Evolutionary conservation across 2,329 filamentous ascomycete species (phyloP).

Genomic region (Podosphaera xanthii): DNA sequence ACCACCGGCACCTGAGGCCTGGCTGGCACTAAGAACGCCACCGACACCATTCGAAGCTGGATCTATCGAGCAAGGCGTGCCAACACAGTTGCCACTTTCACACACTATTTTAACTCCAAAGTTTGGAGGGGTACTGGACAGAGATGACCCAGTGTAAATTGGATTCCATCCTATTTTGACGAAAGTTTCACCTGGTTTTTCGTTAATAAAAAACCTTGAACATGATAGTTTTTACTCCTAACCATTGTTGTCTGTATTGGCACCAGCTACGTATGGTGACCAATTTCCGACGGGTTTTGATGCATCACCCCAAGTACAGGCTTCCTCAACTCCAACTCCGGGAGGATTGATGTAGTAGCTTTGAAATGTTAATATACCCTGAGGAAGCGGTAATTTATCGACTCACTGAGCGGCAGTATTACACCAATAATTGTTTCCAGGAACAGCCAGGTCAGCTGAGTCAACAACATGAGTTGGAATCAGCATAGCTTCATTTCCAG

Average conservation of each 20-base stretch:
- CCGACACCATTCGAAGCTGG: slow-evolving; percentile 31
- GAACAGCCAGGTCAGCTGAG: slow-evolving; percentile 41
- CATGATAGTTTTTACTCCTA: neutral
- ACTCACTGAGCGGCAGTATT: slow-evolving; percentile 52
- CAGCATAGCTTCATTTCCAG: slow-evolving; percentile 62
- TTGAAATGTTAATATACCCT: slow-evolving; percentile 8
- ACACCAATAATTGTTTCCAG: slow-evolving; percentile 46
- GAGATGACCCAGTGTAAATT: slow-evolving; percentile 33
- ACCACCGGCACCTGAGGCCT: slow-evolving; percentile 39
- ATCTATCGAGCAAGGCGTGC: slow-evolving; percentile 52
- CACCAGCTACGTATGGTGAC: slow-evolving; percentile 53
- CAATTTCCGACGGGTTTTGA: slow-evolving; percentile 48
- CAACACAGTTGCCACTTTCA: slow-evolving; percentile 39
- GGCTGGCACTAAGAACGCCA: slow-evolving; percentile 31
- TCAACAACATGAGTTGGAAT: slow-evolving; percentile 48
- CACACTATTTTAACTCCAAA: slow-evolving; percentile 53
- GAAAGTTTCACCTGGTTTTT: slow-evolving; percentile 31
- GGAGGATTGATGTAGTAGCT: slow-evolving; percentile 63
- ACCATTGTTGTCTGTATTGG: slow-evolving; percentile 39
- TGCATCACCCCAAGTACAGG: slow-evolving; percentile 48
- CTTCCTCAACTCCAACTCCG: slow-evolving; percentile 32
- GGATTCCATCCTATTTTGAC: slow-evolving; percentile 63
- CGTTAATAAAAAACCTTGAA: neutral
- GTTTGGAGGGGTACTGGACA: slow-evolving; percentile 33
- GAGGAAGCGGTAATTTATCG: neutral